Percentiles rank a stretch among this genome's conserved stretches.
Evolutionary conservation across 2,329 filamentous ascomycete species (phyloP).

Genomic region (Paracamarosporium sp.): DNA sequence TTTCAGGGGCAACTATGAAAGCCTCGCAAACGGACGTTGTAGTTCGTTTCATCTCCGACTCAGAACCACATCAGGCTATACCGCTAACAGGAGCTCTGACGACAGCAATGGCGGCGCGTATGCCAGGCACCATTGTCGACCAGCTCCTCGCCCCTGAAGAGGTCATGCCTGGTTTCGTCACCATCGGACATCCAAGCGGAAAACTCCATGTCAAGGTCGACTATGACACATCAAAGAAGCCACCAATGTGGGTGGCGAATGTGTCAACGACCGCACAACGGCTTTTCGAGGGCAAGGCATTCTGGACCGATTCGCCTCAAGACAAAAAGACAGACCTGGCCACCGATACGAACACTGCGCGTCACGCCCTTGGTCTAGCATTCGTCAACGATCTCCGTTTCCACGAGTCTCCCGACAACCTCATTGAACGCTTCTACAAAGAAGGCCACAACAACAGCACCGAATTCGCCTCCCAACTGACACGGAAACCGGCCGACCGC

Average conservation of each 20-base stretch:
- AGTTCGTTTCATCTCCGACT: slow-evolving; percentile 53
- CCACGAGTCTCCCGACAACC: neutral
- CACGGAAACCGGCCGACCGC: neutral
- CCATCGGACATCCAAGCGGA: slow-evolving; percentile 49
- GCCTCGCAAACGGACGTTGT: slow-evolving; percentile 46
- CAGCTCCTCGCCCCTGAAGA: slow-evolving; percentile 32
- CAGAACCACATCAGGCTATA: slow-evolving; percentile 52
- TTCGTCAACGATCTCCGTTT: slow-evolving; percentile 23
- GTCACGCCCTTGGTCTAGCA: slow-evolving; percentile 30
- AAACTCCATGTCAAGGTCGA: slow-evolving; percentile 44
- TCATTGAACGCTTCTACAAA: neutral
- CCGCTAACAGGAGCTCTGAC: slow-evolving; percentile 53
- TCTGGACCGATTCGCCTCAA: slow-evolving; percentile 25
- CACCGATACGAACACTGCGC: slow-evolving; percentile 1
- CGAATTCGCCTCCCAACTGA: neutral
- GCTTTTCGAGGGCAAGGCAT: slow-evolving; percentile 44
- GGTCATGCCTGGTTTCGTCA: slow-evolving; percentile 39
- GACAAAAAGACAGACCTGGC: slow-evolving; percentile 5
- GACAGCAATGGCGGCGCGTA: slow-evolving; percentile 49
- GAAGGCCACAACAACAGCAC: neutral
- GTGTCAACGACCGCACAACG: slow-evolving; percentile 47
- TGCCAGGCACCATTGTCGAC: slow-evolving; percentile 46
- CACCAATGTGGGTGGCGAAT: slow-evolving; percentile 32
- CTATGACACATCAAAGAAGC: slow-evolving; percentile 30
- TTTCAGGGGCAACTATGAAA: slow-evolving; percentile 47